phyloP scores from a whole-genome alignment of 495 filamentous ascomycete species.

The Podospora pseudocomata region DNA sequence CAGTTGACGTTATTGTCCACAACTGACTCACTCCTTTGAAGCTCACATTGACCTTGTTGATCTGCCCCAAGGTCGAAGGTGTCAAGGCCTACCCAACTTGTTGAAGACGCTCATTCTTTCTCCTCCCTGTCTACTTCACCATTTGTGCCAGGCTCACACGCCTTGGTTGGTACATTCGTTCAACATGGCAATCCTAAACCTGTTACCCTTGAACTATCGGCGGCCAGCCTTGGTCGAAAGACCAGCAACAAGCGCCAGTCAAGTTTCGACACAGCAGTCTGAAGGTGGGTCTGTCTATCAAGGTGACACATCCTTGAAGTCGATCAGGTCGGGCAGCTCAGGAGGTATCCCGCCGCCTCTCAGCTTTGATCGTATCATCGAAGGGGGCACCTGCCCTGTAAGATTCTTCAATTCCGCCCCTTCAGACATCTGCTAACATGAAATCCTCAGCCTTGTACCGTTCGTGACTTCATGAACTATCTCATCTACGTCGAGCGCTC shows the following conservation, averaged over 20 bases:
- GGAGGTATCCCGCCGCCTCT: conserved; percentile 63
- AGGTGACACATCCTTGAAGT: conserved; percentile 23
- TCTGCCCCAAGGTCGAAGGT: not conserved
- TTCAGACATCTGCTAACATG: not conserved
- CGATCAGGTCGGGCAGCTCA: conserved; percentile 17
- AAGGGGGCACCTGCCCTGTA: conserved; percentile 75
- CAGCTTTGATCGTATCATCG: conserved; percentile 67
- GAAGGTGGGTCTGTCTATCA: conserved; percentile 21
- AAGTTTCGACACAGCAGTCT: conserved; percentile 23
- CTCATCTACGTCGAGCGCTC: conserved; percentile 68
- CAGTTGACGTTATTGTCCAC: not conserved
- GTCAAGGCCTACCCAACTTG: not conserved
- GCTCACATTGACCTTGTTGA: not conserved
- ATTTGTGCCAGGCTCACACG: not conserved
- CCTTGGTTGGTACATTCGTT: not conserved
- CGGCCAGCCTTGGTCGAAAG: conserved; percentile 38
- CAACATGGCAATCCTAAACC: conserved; percentile 23
- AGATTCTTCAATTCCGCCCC: conserved; percentile 23
- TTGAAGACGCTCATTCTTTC: not conserved
- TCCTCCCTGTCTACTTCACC: not conserved
- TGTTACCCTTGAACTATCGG: conserved; percentile 36
- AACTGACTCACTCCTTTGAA: not conserved
- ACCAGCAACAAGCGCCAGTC: conserved; percentile 22
- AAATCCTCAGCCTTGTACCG: conserved; percentile 60
- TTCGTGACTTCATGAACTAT: conserved; percentile 78